Conservation (phyloP, 305 asterid species). For the Fraxinus sp. region DNA sequence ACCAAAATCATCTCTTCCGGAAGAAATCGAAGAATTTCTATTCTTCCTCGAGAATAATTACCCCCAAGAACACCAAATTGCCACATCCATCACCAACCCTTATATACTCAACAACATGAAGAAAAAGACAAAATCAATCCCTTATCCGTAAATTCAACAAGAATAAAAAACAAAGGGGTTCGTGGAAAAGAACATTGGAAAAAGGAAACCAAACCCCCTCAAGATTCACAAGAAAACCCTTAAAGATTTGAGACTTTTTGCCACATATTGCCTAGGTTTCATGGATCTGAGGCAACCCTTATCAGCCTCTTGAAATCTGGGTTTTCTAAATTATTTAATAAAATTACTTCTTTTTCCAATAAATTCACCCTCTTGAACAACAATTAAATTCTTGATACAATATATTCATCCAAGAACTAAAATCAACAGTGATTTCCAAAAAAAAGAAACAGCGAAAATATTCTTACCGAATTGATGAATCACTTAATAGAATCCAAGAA, state of each 20-base stretch:
- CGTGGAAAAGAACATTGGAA: conserved; percentile 37
- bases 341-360: conserved; percentile 12
- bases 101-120: conserved; percentile 36
- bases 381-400: conserved; percentile 22
- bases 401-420: neutral
- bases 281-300: conserved; percentile 66
- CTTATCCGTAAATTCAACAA: conserved; percentile 47
- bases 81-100: conserved; percentile 48
- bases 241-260: conserved; percentile 48
- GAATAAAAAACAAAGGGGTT: conserved; percentile 2
- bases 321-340: conserved; percentile 14
- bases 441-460: conserved; percentile 10
- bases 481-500: conserved; percentile 31
- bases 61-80: conserved; percentile 37
- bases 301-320: conserved; percentile 48
- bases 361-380: conserved; percentile 32
- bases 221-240: conserved; percentile 64
- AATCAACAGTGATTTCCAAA: neutral
- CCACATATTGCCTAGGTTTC: conserved; percentile 64
- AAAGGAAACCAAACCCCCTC: conserved; percentile 37
- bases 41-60: conserved; percentile 24
- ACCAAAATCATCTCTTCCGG: conserved; percentile 4
- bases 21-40: neutral
- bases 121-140: conserved; percentile 50
- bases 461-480: conserved; percentile 42